Conservation (phyloP, 352 stramenopile genomes). For the Lagenidium giganteum region DNA sequence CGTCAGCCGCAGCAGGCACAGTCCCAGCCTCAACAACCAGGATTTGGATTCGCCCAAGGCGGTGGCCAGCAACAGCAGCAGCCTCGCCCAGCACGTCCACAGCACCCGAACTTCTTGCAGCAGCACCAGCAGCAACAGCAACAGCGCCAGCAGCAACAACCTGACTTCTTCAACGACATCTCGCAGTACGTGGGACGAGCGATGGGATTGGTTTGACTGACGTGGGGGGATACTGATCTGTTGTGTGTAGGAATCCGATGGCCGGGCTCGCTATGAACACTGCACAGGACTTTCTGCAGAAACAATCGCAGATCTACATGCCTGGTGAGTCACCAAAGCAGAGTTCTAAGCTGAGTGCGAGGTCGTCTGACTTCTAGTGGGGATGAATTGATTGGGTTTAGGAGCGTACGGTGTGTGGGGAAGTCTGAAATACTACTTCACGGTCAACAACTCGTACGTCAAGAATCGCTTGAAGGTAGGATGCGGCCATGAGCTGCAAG, state of each 20-base stretch:
- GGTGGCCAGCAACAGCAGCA: not conserved
- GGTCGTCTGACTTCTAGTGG: no score
- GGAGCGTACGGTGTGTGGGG: slow-evolving; percentile 74
- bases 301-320: slow-evolving; percentile 79
- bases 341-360: no score
- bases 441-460: slow-evolving; percentile 88
- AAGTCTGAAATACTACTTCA: slow-evolving; percentile 88
- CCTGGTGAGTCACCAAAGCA: no score
- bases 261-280: slow-evolving; percentile 82
- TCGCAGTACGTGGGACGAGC: slow-evolving; percentile 26
- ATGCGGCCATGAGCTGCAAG: no score
- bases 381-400: no score
- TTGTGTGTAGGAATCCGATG: slow-evolving; percentile 72
- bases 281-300: slow-evolving; percentile 74
- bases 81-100: slow-evolving; percentile 10
- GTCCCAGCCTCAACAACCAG: no score
- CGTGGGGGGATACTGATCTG: not conserved
- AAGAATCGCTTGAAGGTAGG: slow-evolving; percentile 79
- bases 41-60: no score
- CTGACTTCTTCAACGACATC: slow-evolving; percentile 77
- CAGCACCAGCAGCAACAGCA: slow-evolving; percentile 17
- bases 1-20: no score
- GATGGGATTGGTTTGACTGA: not conserved
- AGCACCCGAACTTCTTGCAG: slow-evolving; percentile 11
- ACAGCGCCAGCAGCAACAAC: slow-evolving; percentile 23